These are phyloP conservation scores for Pleurotus eryngii DNA, from an alignment of 768 basidiomycete genomes.

Conservation along the genomic window DNA sequence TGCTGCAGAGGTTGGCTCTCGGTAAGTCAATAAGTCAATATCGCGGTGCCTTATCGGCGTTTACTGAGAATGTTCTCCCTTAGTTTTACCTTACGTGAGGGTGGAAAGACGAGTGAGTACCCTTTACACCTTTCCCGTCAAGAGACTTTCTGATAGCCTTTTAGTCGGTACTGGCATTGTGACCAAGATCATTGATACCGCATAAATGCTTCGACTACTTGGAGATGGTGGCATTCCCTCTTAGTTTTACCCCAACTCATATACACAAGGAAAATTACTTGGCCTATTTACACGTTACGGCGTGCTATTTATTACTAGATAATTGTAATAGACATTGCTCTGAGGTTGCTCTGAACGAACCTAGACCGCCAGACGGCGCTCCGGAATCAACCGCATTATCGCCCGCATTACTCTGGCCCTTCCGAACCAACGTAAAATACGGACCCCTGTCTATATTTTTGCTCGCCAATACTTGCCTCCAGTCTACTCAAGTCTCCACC, in stretches of 20 bases:
- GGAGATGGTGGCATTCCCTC: not conserved
- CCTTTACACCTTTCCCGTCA: not conserved
- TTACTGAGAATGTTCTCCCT: not conserved
- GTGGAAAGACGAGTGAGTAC: conserved; percentile 82
- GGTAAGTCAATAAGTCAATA: conserved; percentile 39
- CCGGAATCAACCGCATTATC: conserved; percentile 1
- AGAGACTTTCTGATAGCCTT: conserved; percentile 8
- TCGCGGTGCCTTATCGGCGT: conserved; percentile 7
- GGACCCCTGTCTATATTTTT: not conserved
- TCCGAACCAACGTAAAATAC: not conserved
- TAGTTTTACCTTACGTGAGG: conserved; percentile 90
- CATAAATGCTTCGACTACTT: conserved; percentile 1
- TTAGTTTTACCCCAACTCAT: conserved; percentile 14
- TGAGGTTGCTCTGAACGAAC: too few species aligned
- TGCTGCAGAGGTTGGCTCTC: conserved; percentile 83
- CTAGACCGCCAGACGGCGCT: not conserved
- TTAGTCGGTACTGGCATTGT: conserved; percentile 93
- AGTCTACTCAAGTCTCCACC: not conserved
- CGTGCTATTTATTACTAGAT: conserved; percentile 1
- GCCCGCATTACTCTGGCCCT: not conserved
- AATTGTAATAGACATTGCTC: conserved; percentile 1
- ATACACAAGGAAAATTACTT: conserved; percentile 1
- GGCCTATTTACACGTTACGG: not conserved
- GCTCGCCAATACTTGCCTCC: not conserved
- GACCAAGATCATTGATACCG: conserved; percentile 68